Percentiles rank a stretch among this genome's conserved stretches.
Conservation (phyloP, 2,329 filamentous ascomycete genomes). For the Periconia sp. region DNA sequence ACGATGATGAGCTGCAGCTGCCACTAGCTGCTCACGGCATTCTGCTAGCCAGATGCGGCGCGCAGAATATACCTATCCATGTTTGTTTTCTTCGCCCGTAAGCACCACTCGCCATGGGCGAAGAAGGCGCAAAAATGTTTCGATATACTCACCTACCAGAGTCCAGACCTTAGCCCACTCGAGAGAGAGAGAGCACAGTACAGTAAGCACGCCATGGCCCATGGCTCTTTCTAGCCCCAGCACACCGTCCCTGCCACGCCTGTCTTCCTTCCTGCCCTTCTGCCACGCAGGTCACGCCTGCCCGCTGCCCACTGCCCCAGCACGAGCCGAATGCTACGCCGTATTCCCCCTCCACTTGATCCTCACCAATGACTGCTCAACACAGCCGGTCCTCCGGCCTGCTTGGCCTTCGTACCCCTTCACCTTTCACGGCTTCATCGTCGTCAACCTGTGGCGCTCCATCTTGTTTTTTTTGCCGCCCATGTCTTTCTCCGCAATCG, state of each 20-base stretch:
- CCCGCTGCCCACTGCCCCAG: no score
- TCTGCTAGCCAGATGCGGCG: slow-evolving; percentile 27
- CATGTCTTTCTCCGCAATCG: slow-evolving; percentile 14
- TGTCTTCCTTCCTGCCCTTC: slow-evolving; percentile 11
- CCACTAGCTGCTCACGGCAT: slow-evolving; percentile 15
- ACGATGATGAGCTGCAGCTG: slow-evolving; percentile 20
- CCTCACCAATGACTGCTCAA: no score
- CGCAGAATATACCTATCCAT: slow-evolving; percentile 17
- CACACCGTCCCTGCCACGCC: slow-evolving; percentile 16
- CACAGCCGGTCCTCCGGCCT: slow-evolving; percentile 2
- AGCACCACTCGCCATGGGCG: slow-evolving; percentile 24
- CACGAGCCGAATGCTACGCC: slow-evolving; percentile 25
- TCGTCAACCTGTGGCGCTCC: slow-evolving; percentile 22
- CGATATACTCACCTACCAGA: no score
- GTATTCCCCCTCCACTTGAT: slow-evolving; percentile 17
- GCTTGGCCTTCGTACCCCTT: slow-evolving; percentile 17
- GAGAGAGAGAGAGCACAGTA: neutral
- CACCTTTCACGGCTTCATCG: slow-evolving; percentile 15
- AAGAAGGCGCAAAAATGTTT: slow-evolving; percentile 14
- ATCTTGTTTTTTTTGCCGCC: slow-evolving; percentile 20
- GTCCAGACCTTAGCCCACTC: slow-evolving; percentile 21
- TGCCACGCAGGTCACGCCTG: no score
- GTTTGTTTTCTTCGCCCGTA: no score
- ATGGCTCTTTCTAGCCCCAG: slow-evolving; percentile 13
- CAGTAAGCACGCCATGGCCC: slow-evolving; percentile 14